Evolutionary conservation across 805 yeast species (phyloP).

Genomic region (Tetrapisispora fleetii): DNA sequence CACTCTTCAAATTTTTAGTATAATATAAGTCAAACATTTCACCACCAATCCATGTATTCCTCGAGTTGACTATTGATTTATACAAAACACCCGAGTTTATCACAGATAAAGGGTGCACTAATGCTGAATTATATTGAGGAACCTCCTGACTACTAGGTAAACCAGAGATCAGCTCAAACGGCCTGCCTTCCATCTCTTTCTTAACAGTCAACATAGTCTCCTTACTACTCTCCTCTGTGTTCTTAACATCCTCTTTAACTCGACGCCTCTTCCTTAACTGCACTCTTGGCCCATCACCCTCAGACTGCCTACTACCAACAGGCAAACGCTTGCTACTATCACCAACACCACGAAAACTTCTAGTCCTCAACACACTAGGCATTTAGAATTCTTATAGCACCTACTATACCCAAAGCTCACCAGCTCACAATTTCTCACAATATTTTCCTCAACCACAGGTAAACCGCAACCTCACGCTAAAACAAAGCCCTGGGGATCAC

Average conservation of each 20-base stretch:
- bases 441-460: too few relatives aligned
- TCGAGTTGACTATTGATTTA: slow-evolving; percentile 60
- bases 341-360: neutral
- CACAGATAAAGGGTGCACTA: slow-evolving; percentile 57
- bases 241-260: neutral
- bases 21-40: slow-evolving; percentile 71
- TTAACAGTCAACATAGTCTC: neutral
- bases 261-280: slow-evolving; percentile 1
- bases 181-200: slow-evolving; percentile 29
- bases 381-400: too few relatives aligned
- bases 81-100: slow-evolving; percentile 67
- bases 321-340: neutral
- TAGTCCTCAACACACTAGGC: neutral
- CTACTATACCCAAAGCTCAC: too few relatives aligned
- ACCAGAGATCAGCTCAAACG: slow-evolving; percentile 55
- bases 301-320: neutral
- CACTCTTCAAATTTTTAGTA: slow-evolving; percentile 49
- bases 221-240: neutral
- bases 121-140: slow-evolving; percentile 45
- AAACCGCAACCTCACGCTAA: too few relatives aligned
- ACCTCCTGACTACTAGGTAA: slow-evolving; percentile 55
- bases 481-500: too few relatives aligned
- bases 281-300: neutral
- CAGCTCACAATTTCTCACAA: too few relatives aligned
- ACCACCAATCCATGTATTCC: slow-evolving; percentile 56